Conservation (phyloP, 306 rosid species). For the Fagus sylvatica region DNA sequence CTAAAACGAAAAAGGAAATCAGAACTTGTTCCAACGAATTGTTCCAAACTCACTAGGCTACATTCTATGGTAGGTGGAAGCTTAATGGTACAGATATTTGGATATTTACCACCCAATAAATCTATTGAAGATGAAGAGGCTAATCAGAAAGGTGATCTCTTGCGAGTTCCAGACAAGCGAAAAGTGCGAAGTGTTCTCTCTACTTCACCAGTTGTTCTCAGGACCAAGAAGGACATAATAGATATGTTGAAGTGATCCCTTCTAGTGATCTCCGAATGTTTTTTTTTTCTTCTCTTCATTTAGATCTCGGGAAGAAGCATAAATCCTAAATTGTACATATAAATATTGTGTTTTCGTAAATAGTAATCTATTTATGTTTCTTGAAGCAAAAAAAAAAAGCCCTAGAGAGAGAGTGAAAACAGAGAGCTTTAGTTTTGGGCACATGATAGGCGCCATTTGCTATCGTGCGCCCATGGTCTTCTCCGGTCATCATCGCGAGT, state of each 20-base stretch:
- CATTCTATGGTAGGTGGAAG: constrained; percentile 60
- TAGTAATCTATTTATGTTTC: not conserved
- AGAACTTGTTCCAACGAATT: not conserved
- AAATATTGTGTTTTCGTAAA: not conserved
- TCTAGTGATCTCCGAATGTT: not conserved
- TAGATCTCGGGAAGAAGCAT: not conserved
- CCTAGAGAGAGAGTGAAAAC: too few relatives aligned
- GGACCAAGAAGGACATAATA: constrained; percentile 38
- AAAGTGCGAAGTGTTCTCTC: constrained; percentile 25
- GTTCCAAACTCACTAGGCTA: not conserved
- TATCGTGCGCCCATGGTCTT: too few relatives aligned
- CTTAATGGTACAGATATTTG: constrained; percentile 60
- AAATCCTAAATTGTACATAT: not conserved
- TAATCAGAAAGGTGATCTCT: constrained; percentile 30
- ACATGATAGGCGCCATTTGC: too few relatives aligned
- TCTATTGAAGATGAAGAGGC: constrained; percentile 27
- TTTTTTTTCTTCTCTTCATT: not conserved
- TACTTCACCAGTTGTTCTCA: constrained; percentile 40
- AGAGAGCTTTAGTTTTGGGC: too few relatives aligned
- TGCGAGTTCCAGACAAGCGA: constrained; percentile 26
- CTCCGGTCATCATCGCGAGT: too few relatives aligned
- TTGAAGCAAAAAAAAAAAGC: not conserved
- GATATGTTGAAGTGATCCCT: constrained; percentile 31
- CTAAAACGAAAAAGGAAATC: not conserved
- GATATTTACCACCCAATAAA: constrained; percentile 33